Evolutionary conservation across 345 rosid species (phyloP), one percentile per base, ranked within the genome.

Genomic region (Pistacia vera): DNA sequence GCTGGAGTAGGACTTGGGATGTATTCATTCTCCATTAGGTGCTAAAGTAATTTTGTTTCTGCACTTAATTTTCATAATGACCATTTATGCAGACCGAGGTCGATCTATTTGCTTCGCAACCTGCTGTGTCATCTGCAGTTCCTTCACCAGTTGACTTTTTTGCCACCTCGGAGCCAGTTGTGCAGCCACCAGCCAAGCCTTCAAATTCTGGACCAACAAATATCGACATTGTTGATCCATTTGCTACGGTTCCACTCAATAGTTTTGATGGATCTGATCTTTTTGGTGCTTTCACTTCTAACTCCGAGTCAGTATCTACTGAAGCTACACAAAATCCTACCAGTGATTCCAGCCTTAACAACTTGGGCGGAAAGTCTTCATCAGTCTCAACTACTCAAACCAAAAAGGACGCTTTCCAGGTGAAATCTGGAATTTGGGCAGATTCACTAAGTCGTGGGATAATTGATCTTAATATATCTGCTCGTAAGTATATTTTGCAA

Each of bases 381-480:
- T 81, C 82, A 75, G 84, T 79, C 64, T 68, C 91, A 2, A 84
- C 76, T 68, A 80, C 87, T 66, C 71, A 78, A 33, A 85, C 81
- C 71, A 89, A 86, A 89, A 91, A 90, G 81, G 94, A 87, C 52
- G 35, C 72, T 70, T 92, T 97, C 83, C 88, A 87, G 78, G 93
- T 97, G 79, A 94, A 91, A 72, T 97, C 99, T 72, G 98, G 98
- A 81, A 87, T 97, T 75, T 97, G 99, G 99, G 89, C 97, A 72
- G 97, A 97, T 89, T 91, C 99, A 48, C 84, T 97, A 54, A 97
- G 90, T 89, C 97, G 98, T 71, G 99, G 99, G 68, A 75, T 97
- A 56, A 94, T 97, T 84, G 99, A 94, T 87, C 99, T 97, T 54
- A 94, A 97, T 68, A 91, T 97, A 85, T 83, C 98, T 83, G 98